A percentile compares a stretch with the other conserved stretches of the same genome.
phyloP scores from a whole-genome alignment of 192 early-diverging fungal species.

The Podila horticola region DNA sequence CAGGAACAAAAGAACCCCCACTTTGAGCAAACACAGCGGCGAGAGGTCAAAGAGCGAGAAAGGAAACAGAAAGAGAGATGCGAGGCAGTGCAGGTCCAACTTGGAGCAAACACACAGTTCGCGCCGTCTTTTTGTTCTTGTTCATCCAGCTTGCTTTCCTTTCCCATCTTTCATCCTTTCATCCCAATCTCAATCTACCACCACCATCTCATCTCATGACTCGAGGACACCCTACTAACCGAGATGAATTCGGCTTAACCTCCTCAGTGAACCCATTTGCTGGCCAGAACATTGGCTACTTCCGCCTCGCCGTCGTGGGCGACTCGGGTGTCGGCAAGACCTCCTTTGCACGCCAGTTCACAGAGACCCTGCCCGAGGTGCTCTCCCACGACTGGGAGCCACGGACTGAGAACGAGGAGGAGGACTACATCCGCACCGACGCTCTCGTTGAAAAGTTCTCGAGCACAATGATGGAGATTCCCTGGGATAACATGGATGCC shows the following conservation, averaged over 20 bases:
- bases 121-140: neutral
- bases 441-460: conserved; percentile 36
- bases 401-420: conserved; percentile 3
- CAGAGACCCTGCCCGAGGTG: conserved; percentile 43
- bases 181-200: neutral
- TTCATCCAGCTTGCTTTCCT: neutral
- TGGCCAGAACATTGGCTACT: conserved; percentile 52
- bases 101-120: no score
- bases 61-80: neutral
- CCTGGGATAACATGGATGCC: conserved; percentile 50
- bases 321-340: conserved; percentile 55
- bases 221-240: neutral
- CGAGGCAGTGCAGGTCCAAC: neutral
- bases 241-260: conserved; percentile 23
- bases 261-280: conserved; percentile 40
- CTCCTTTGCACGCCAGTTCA: conserved; percentile 39
- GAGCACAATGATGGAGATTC: conserved; percentile 55
- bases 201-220: neutral
- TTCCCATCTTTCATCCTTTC: neutral
- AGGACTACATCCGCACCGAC: conserved; percentile 28
- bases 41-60: neutral
- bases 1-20: no score
- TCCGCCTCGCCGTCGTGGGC: conserved; percentile 51
- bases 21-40: no score
- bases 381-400: conserved; percentile 48